Conservation (phyloP, 1,284 basidiomycete species). For the Exobasidium cylindrosporum region DNA sequence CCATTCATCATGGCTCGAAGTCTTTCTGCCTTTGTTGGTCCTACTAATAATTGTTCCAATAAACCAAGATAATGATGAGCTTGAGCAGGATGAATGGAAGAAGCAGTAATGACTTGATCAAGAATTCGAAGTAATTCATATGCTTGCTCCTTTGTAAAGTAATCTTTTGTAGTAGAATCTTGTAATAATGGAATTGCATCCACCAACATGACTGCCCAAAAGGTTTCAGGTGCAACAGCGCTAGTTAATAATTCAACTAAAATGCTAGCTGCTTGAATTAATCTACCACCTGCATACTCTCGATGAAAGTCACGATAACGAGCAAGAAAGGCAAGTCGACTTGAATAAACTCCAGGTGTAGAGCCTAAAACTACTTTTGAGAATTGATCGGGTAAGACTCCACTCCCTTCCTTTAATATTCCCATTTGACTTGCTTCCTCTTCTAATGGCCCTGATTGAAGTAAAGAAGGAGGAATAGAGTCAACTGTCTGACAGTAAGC, state of each 20-base stretch:
- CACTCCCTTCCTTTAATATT: conserved; percentile 5
- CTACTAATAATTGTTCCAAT: conserved; percentile 27
- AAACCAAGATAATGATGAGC: conserved; percentile 41
- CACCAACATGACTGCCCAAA: conserved; percentile 46
- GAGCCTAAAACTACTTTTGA: conserved; percentile 2
- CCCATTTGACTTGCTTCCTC: not conserved
- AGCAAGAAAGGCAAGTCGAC: conserved; percentile 45
- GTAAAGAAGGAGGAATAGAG: conserved; percentile 40
- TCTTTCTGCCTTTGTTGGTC: not conserved
- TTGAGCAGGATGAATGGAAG: conserved; percentile 27
- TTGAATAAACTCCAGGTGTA: conserved; percentile 30
- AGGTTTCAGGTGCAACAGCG: conserved; percentile 44
- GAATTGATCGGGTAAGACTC: conserved; percentile 19
- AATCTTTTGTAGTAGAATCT: conserved; percentile 17
- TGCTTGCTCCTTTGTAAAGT: conserved; percentile 36
- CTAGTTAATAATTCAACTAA: conserved; percentile 47
- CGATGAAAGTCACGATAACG: conserved; percentile 50
- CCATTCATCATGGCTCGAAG: not conserved
- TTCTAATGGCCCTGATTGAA: conserved; percentile 20
- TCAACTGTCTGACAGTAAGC: conserved; percentile 44
- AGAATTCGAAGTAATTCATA: conserved; percentile 48
- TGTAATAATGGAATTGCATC: conserved; percentile 45
- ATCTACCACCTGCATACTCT: conserved; percentile 29
- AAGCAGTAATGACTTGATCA: conserved; percentile 30
- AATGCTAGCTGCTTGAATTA: conserved; percentile 35